A percentile compares a stretch with the other conserved stretches of the same genome.
Evolutionary conservation across 2,329 filamentous ascomycete species (phyloP).

Genomic region (Mollisia scopiformis): DNA sequence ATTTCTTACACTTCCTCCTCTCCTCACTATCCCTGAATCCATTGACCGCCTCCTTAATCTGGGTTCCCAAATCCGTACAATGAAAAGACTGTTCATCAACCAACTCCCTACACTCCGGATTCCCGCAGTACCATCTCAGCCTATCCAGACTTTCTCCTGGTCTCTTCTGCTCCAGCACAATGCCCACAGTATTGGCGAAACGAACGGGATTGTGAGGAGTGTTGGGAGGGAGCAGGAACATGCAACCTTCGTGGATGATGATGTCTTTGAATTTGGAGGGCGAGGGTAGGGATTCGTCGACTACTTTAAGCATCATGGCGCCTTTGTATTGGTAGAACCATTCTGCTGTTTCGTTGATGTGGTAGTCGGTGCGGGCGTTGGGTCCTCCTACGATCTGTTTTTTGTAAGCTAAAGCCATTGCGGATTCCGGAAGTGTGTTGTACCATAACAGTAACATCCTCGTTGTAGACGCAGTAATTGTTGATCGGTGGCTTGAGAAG

Average conservation of each 20-base stretch:
- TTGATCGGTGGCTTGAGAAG: conserved; percentile 85
- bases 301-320: conserved; percentile 90
- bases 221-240: conserved; percentile 91
- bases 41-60: conserved; percentile 92
- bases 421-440: neutral
- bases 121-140: conserved; percentile 87
- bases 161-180: conserved; percentile 87
- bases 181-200: conserved; percentile 90
- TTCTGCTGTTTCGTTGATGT: conserved; percentile 94
- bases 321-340: conserved; percentile 98
- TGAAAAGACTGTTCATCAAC: conserved; percentile 89
- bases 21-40: conserved; percentile 72
- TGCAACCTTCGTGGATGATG: conserved; percentile 87
- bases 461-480: conserved; percentile 96
- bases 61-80: conserved; percentile 87
- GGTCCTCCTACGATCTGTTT: conserved; percentile 88
- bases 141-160: conserved; percentile 72
- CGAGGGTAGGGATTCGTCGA: no score
- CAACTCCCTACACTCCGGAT: conserved; percentile 59
- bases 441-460: conserved; percentile 81
- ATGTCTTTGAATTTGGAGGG: conserved; percentile 77
- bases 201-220: conserved; percentile 96
- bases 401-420: conserved; percentile 3
- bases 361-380: conserved; percentile 95
- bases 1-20: conserved; percentile 75